Evolutionary conservation across 1,139 yeast genomes (phyloP).

Genomic region (Lodderomyces parapsilosis): DNA sequence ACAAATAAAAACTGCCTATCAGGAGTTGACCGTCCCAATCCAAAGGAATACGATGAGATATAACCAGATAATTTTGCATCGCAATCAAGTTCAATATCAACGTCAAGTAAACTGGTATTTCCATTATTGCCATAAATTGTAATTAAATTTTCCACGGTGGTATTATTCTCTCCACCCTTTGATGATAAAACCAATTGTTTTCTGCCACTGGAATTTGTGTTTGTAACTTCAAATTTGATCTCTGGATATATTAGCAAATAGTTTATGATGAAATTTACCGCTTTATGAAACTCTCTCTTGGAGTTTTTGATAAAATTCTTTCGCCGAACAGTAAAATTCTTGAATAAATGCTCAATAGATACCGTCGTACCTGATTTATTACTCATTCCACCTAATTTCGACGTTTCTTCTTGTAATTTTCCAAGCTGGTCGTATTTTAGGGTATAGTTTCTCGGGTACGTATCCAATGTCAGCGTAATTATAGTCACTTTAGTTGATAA

Average conservation of each 20-base stretch:
- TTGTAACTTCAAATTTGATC: constrained; percentile 58
- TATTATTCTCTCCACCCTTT: constrained; percentile 40
- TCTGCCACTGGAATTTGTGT: constrained; percentile 45
- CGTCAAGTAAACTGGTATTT: constrained; percentile 51
- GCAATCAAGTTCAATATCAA: constrained; percentile 34
- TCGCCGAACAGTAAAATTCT: constrained; percentile 68
- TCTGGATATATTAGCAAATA: constrained; percentile 63
- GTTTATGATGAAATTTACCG: constrained; percentile 60
- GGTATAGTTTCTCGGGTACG: constrained; percentile 57
- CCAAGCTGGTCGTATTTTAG: constrained; percentile 60
- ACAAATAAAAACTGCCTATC: constrained; percentile 77
- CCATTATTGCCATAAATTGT: constrained; percentile 71
- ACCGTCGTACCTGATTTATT: constrained; percentile 55
- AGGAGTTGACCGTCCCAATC: constrained; percentile 56
- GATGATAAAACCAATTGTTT: constrained; percentile 50
- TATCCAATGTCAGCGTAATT: constrained; percentile 50
- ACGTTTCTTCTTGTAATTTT: constrained; percentile 27
- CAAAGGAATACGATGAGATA: constrained; percentile 75
- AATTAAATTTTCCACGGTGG: constrained; percentile 52
- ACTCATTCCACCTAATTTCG: constrained; percentile 47
- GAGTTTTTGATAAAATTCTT: constrained; percentile 68
- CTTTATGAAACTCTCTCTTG: constrained; percentile 70
- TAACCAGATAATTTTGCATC: constrained; percentile 50
- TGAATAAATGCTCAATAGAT: constrained; percentile 51
- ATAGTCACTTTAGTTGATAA: constrained; percentile 51